Evolutionary conservation across 768 basidiomycete species (phyloP).

Genomic region (Floccularia luteovirens): DNA sequence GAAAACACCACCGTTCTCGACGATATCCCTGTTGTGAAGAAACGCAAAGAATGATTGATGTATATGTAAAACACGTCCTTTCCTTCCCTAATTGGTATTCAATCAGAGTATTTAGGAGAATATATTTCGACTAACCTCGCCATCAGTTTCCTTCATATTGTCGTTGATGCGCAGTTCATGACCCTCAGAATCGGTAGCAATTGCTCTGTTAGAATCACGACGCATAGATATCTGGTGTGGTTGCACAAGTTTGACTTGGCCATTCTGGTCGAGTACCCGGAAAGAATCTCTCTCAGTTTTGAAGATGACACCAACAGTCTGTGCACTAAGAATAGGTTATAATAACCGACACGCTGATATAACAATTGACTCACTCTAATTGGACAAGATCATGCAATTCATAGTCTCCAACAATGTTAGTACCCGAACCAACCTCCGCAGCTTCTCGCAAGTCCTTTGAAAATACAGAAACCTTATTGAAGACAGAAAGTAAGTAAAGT

Average conservation of each 20-base stretch:
- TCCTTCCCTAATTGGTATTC: constrained; percentile 48
- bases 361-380: constrained; percentile 66
- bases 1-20: constrained; percentile 92
- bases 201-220: constrained; percentile 69
- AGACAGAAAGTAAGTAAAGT: constrained; percentile 4
- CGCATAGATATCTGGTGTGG: constrained; percentile 95
- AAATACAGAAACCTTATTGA: constrained; percentile 83
- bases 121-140: constrained; percentile 55
- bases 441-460: constrained; percentile 96
- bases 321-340: constrained; percentile 42
- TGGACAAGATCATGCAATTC: constrained; percentile 96
- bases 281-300: constrained; percentile 95
- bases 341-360: constrained; percentile 3
- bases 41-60: constrained; percentile 94
- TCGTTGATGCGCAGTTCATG: constrained; percentile 84
- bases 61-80: constrained; percentile 88
- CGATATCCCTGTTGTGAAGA: constrained; percentile 84
- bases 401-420: constrained; percentile 87
- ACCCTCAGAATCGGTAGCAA: constrained; percentile 85
- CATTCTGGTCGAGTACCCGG: constrained; percentile 93
- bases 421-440: constrained; percentile 91
- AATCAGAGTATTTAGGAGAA: neutral
- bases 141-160: constrained; percentile 87
- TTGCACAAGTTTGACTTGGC: constrained; percentile 80
- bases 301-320: constrained; percentile 95